These are phyloP conservation scores for Carex littledalei DNA, from an alignment of 176 grass and related monocot species.

Conservation along the genomic window DNA sequence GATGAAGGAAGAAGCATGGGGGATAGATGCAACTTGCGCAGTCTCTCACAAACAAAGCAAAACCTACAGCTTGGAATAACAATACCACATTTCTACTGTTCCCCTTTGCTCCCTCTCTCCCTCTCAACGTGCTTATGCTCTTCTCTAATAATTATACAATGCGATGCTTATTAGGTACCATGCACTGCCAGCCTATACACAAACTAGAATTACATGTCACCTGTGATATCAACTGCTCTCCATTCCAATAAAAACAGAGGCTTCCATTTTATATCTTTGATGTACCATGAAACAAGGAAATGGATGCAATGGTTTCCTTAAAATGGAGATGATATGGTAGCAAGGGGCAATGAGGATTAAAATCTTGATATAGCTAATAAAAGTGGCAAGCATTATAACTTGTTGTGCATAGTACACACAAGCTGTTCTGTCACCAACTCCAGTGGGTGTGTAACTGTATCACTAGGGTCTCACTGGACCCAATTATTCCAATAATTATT, in stretches of 20 bases:
- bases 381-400: conserved; percentile 26
- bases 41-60: conserved; percentile 12
- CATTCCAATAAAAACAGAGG: background rate
- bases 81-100: conserved; percentile 19
- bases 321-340: background rate
- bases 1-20: background rate
- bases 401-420: conserved; percentile 19
- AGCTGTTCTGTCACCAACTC: conserved; percentile 26
- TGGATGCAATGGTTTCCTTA: background rate
- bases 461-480: background rate
- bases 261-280: background rate
- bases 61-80: conserved; percentile 10
- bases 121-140: conserved; percentile 7
- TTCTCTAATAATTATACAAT: conserved; percentile 11
- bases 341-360: background rate
- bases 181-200: conserved; percentile 11
- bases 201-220: background rate
- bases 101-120: background rate
- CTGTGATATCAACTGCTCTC: background rate
- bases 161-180: conserved; percentile 1
- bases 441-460: background rate
- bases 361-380: conserved; percentile 8
- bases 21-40: background rate
- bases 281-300: background rate
- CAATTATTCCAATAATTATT: background rate